A percentile compares a stretch with the other conserved stretches of the same genome.
phyloP scores from a whole-genome alignment of 2,329 filamentous ascomycete species.

The Ophiosphaerella herpotricha region DNA sequence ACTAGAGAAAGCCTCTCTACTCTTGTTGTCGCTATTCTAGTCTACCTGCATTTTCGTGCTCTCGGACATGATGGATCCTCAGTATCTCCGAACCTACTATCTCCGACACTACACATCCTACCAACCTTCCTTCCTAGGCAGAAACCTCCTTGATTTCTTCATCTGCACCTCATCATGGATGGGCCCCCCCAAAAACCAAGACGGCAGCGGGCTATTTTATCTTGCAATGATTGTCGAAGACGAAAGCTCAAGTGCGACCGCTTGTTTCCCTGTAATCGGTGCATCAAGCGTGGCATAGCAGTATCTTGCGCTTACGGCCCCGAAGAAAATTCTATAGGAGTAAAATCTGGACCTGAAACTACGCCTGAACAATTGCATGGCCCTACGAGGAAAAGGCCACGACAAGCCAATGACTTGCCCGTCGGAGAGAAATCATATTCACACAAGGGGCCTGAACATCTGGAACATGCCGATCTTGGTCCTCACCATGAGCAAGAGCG shows the following conservation, averaged over 20 bases:
- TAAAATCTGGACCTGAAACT: background rate
- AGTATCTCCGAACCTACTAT: too few species aligned
- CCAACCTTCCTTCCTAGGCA: too few species aligned
- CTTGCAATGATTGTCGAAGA: conserved; percentile 48
- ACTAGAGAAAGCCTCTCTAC: too few species aligned
- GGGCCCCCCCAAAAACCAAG: background rate
- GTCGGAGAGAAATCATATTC: background rate
- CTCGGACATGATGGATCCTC: too few species aligned
- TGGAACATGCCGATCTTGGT: background rate
- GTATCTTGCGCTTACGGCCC: conserved; percentile 41
- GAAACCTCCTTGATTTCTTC: too few species aligned
- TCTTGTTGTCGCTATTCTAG: too few species aligned
- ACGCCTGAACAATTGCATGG: too few species aligned
- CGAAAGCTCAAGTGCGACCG: conserved; percentile 51
- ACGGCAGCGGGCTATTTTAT: conserved; percentile 44
- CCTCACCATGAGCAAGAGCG: background rate
- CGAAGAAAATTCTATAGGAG: background rate
- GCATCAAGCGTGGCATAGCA: conserved; percentile 44
- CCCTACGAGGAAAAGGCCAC: too few species aligned
- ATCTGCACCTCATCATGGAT: too few species aligned
- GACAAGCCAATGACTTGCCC: too few species aligned
- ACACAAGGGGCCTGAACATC: background rate
- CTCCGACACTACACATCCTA: too few species aligned
- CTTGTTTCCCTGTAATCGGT: conserved; percentile 46
- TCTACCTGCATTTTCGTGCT: too few species aligned